A percentile compares a stretch with the other conserved stretches of the same genome.
Conservation (phyloP, 1,284 basidiomycete species). For the Stygiomarasmius scandens region DNA sequence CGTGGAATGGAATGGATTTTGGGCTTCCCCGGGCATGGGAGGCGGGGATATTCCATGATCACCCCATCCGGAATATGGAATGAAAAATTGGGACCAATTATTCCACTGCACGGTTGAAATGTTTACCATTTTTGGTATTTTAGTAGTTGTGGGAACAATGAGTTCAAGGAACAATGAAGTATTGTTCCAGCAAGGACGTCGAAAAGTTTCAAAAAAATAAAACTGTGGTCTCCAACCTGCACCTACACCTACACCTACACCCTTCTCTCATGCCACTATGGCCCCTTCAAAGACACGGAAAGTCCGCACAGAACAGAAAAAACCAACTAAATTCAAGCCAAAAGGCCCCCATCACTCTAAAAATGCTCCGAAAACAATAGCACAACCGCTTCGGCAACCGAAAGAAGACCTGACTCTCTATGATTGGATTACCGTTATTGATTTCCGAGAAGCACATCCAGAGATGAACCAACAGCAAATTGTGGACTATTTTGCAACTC, state of each 20-base stretch:
- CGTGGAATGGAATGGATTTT: slow-evolving; percentile 8
- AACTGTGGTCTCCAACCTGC: background rate
- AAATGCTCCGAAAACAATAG: background rate
- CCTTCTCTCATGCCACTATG: background rate
- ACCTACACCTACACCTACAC: background rate
- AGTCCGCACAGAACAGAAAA: background rate
- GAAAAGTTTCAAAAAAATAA: background rate
- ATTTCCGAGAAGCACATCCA: slow-evolving; percentile 17
- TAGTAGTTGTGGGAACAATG: background rate
- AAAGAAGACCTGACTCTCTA: slow-evolving; percentile 18
- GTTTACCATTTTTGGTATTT: background rate
- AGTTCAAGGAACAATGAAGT: background rate
- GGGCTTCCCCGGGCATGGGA: slow-evolving; percentile 6
- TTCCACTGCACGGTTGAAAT: background rate
- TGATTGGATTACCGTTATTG: slow-evolving; percentile 22
- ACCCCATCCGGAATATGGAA: slow-evolving; percentile 11
- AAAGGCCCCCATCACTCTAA: background rate
- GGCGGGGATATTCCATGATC: slow-evolving; percentile 12
- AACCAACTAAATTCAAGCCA: background rate
- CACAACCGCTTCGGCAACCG: background rate
- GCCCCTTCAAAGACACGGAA: background rate
- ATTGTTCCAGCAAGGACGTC: background rate
- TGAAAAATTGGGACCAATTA: background rate
- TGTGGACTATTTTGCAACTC: slow-evolving; percentile 18
- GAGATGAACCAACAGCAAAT: slow-evolving; percentile 14